A percentile compares a stretch with the other conserved stretches of the same genome.
Conservation (phyloP, 108 stramenopile species). For the Cyclostephanos tholiformis region DNA sequence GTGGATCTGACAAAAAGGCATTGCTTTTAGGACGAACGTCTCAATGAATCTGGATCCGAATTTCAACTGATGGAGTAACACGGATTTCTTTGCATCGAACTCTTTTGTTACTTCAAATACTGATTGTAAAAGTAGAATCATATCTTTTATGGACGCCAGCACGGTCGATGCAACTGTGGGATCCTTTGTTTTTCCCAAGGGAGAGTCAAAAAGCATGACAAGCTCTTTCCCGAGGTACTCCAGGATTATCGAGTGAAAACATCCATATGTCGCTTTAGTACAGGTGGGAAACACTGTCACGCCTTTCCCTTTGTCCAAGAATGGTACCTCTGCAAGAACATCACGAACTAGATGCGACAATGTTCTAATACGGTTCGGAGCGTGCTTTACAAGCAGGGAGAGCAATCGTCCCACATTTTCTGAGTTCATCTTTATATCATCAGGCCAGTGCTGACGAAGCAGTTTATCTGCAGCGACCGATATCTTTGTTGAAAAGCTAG, state of each 20-base stretch:
- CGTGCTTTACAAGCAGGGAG: conserved; percentile 43
- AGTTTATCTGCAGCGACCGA: conserved; percentile 34
- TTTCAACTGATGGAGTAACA: conserved; percentile 49
- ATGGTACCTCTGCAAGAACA: conserved; percentile 43
- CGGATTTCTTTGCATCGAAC: conserved; percentile 37
- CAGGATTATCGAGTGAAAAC: conserved; percentile 37
- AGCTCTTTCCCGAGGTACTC: conserved; percentile 38
- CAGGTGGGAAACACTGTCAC: conserved; percentile 49
- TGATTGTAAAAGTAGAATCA: conserved; percentile 28
- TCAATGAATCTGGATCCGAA: conserved; percentile 51
- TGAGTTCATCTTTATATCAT: conserved; percentile 53
- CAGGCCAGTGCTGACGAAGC: conserved; percentile 39
- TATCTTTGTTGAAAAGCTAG: conserved; percentile 29
- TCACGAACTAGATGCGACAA: conserved; percentile 40
- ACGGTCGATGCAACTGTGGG: conserved; percentile 18
- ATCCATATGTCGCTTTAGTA: conserved; percentile 34
- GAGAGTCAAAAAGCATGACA: conserved; percentile 33
- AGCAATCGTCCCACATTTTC: conserved; percentile 52
- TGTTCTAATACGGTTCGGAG: conserved; percentile 33
- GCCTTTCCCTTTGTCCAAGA: conserved; percentile 53
- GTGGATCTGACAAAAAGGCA: conserved; percentile 49
- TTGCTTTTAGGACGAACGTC: conserved; percentile 47
- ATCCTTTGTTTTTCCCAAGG: conserved; percentile 38
- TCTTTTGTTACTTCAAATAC: conserved; percentile 34
- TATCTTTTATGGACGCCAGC: conserved; percentile 9